Evolutionary conservation across 2,329 filamentous ascomycete species (phyloP), one percentile per base, ranked within the genome.

Genomic region (Hawksworthiomyces lignivorus): DNA sequence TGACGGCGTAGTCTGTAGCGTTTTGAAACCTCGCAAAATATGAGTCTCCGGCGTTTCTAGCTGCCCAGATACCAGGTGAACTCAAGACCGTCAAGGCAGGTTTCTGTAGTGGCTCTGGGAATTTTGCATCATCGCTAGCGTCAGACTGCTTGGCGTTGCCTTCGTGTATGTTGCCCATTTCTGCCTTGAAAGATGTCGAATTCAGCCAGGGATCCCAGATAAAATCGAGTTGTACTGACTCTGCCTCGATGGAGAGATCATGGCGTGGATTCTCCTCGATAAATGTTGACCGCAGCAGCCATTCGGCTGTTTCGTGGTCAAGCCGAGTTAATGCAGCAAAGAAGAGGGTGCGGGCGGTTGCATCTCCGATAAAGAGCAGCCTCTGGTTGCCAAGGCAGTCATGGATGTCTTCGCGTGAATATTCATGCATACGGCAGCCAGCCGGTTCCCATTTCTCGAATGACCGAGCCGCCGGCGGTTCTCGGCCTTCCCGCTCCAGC

Each of bases 181-280:
- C 63, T 12, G 59, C 52, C 19, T 62, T 53, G 21, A 73, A 51
- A 8, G 52, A 51, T 0, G 68, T 66, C 21, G 69, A 65, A 54
- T 82, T 75, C 19, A 82, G 61, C 59, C 65, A 80, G 1, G 79
- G 78, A 55, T 83, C 77, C 75, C 76, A 82, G 10, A 79, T 56
- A 48, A 79, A 80, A 35, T 73, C 61, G 20, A 81, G 50, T 21
- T 54, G 63, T 3, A 75, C 62, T n/a, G 63, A 64, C 12, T 62
- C 61, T 2, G 63, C 62, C 6, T 59, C 56, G 42, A 72, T 67
- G 4, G 61, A 56, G 7, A 72, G 54, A 54, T 75, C 63, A 14
- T 55, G 53, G 47, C 73, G 70, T 41, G 69, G 67, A 30, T 61
- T 53, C 21, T 54, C 51, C 4, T 49, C 44, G 14, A 56, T 53